These are phyloP conservation scores for Orobanche coerulescens DNA, from an alignment of 257 asterid genomes.

Conservation along the genomic window DNA sequence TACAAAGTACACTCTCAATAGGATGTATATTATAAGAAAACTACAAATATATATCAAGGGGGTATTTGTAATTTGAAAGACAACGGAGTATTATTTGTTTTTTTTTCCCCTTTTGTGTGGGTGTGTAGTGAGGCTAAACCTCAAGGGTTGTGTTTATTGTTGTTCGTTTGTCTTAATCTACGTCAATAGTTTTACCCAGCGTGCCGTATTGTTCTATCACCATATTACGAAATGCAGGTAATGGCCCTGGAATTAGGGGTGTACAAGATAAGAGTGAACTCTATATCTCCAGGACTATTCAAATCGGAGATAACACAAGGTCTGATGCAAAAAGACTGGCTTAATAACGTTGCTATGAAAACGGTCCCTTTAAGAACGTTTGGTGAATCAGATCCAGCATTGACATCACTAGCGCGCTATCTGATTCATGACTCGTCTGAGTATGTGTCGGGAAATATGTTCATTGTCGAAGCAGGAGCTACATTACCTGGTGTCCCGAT, in stretches of 20 bases:
- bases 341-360: constrained; percentile 33
- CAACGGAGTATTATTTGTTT: too few relatives aligned
- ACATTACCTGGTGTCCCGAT: constrained; percentile 58
- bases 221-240: too few relatives aligned
- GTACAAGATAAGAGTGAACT: constrained; percentile 61
- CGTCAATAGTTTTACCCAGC: neutral
- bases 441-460: constrained; percentile 53
- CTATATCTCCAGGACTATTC: constrained; percentile 62
- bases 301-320: constrained; percentile 63
- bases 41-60: too few relatives aligned
- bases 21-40: too few relatives aligned
- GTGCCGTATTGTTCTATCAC: neutral
- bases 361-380: constrained; percentile 42
- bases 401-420: constrained; percentile 56
- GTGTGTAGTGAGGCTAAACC: too few relatives aligned
- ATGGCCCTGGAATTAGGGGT: constrained; percentile 71
- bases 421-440: constrained; percentile 57
- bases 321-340: constrained; percentile 55
- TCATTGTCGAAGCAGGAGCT: constrained; percentile 52
- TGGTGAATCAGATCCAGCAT: constrained; percentile 59
- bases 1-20: too few relatives aligned
- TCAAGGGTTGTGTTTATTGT: too few relatives aligned
- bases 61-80: too few relatives aligned
- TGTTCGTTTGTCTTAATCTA: too few relatives aligned
- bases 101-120: too few relatives aligned